phyloP scores from a whole-genome alignment of 2,329 filamentous ascomycete genomes.

The Septoria petroselini region DNA sequence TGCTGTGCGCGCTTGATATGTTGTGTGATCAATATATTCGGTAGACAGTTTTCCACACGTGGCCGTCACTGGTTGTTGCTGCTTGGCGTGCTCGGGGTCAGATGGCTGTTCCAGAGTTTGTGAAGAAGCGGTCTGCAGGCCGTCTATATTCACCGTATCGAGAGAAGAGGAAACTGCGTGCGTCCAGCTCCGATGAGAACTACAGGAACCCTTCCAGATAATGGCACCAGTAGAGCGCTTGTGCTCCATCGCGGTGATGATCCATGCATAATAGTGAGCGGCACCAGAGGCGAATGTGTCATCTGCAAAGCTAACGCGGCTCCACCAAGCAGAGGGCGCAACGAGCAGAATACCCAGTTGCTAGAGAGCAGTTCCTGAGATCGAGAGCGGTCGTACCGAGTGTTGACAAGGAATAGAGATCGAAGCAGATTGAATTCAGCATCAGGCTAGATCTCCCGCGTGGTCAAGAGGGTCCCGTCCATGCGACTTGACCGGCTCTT shows the following conservation, averaged over 20 bases:
- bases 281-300: conserved; percentile 15
- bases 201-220: conserved; percentile 10
- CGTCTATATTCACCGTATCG: conserved; percentile 7
- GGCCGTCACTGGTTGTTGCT: background rate
- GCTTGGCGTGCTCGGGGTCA: background rate
- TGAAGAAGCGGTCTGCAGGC: conserved; percentile 3
- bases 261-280: conserved; percentile 5
- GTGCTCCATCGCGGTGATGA: conserved; percentile 10
- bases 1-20: too few species aligned
- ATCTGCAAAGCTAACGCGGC: conserved; percentile 12
- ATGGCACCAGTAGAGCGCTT: conserved; percentile 13
- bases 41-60: too few species aligned
- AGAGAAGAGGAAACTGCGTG: conserved; percentile 1
- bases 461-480: conserved; percentile 7
- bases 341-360: conserved; percentile 6
- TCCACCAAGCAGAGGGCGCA: conserved; percentile 15
- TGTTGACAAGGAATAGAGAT: conserved; percentile 21
- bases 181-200: background rate
- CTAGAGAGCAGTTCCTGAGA: conserved; percentile 19
- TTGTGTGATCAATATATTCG: too few species aligned
- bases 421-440: conserved; percentile 18
- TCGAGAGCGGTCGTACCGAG: conserved; percentile 16
- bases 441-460: conserved; percentile 17
- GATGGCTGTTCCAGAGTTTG: background rate
- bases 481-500: background rate